Evolutionary conservation across 169 alveolate species (phyloP), one percentile per base, ranked within the genome.

Genomic region (Cryptosporidium xiaoi): DNA sequence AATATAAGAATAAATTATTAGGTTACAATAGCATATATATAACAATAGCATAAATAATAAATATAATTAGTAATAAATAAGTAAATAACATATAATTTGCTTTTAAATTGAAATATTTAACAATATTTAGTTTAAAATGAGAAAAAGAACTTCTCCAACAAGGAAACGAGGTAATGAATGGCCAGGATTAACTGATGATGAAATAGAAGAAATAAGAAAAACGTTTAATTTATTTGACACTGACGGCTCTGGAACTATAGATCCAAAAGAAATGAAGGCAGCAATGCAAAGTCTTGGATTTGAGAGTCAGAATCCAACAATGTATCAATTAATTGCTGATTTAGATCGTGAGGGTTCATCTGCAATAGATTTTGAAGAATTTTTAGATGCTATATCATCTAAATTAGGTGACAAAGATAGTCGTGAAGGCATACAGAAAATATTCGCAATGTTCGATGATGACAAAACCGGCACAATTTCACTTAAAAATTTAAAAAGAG

Each of bases 251-350:
- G 98, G 98, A 18, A 95, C 98, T 20, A 95, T 98, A 62, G 99
- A 98, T 85, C 99, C 99, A 65, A 96, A 96, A 90, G 99, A 98
- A 93, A 96, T 98, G 55, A 97, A 97, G 91, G 99, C 99, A 34
- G 99, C 99, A 15, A 98, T 98, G 99, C 98, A 96, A 92, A 95
- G 99, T 65, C 94, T 98, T n/a, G 99, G 99, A 64, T 97, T 98
- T 82, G 99, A 98, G 90, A 95, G 97, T 46, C 98, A 97, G 91
- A 98, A 98, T 84, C 99, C 99, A 51, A 96, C 99, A 66, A 98
- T 98, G 83, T 98, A 94, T 93, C 96, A 97, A 93, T 97, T 98
- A 97, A 96, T 98, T 66, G 98, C 99, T 8, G 99, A 98, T 84
- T 92, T 98, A 64, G 99, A 98, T 90, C 94, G 95, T 65, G 99